Conservation (phyloP, 2,329 filamentous ascomycete species). For the Grosmannia huntii region DNA sequence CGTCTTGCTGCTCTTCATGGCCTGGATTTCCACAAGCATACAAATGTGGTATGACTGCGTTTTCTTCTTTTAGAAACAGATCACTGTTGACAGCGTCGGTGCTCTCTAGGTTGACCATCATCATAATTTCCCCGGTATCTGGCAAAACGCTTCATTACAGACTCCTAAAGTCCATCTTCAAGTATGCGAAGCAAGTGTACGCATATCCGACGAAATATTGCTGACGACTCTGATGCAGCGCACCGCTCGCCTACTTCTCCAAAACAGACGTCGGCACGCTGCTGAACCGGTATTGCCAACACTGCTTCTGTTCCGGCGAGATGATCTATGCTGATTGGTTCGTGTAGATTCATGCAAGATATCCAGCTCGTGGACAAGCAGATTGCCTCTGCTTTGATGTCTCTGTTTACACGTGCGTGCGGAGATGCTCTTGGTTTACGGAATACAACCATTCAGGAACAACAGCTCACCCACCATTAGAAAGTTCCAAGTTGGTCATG, state of each 20-base stretch:
- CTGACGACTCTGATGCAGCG: slow-evolving; percentile 15
- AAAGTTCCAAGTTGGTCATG: not conserved
- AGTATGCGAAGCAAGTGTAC: slow-evolving; percentile 10
- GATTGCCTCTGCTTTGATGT: slow-evolving; percentile 23
- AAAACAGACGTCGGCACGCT: slow-evolving; percentile 26
- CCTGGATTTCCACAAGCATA: slow-evolving; percentile 23
- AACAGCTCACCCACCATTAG: not conserved
- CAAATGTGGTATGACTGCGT: slow-evolving; percentile 20
- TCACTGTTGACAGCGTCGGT: not conserved
- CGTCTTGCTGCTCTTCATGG: slow-evolving; percentile 19
- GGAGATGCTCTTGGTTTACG: slow-evolving; percentile 1
- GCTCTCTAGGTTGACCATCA: slow-evolving; percentile 17
- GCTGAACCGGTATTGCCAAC: slow-evolving; percentile 22
- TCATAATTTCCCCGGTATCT: slow-evolving; percentile 24
- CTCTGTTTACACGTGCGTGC: slow-evolving; percentile 22
- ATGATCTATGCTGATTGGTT: not conserved
- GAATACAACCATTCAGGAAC: not conserved
- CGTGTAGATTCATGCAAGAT: slow-evolving; percentile 28
- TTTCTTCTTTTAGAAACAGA: not conserved
- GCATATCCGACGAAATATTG: not conserved
- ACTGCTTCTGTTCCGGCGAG: not conserved
- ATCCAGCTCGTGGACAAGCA: slow-evolving; percentile 30
- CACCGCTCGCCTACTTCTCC: slow-evolving; percentile 27
- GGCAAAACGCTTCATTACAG: slow-evolving; percentile 19
- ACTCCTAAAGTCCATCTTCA: slow-evolving; percentile 19